Conservation (phyloP, 495 filamentous ascomycete species). For the Lasiosphaeria ovina region DNA sequence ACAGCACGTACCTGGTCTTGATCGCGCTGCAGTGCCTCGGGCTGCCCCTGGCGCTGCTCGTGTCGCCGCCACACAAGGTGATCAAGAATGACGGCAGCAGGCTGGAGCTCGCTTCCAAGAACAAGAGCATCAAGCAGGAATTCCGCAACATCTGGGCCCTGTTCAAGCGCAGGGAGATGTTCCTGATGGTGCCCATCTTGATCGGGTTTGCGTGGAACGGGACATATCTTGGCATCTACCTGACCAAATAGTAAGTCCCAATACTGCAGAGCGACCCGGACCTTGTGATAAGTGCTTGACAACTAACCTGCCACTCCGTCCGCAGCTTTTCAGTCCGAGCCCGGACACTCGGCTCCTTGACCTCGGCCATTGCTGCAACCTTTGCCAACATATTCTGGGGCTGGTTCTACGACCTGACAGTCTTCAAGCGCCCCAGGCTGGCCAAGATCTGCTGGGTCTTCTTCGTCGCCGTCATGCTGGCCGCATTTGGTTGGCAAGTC, state of each 20-base stretch:
- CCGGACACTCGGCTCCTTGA: conserved; percentile 49
- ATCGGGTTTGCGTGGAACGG: conserved; percentile 55
- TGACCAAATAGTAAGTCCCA: conserved; percentile 46
- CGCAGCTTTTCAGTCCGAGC: conserved; percentile 51
- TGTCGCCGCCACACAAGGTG: conserved; percentile 56
- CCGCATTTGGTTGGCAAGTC: conserved; percentile 38
- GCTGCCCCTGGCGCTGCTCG: conserved; percentile 49
- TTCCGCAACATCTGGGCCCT: conserved; percentile 47
- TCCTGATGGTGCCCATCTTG: conserved; percentile 53
- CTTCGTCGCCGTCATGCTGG: conserved; percentile 35
- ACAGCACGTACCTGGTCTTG: conserved; percentile 53
- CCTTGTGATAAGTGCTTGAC: background rate
- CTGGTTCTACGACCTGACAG: conserved; percentile 44
- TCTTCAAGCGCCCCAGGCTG: conserved; percentile 32
- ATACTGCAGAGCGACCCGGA: background rate
- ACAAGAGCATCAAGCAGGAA: conserved; percentile 42
- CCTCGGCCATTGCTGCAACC: conserved; percentile 48
- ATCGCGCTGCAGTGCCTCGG: conserved; percentile 54
- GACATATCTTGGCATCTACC: conserved; percentile 58
- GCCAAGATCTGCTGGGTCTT: conserved; percentile 36
- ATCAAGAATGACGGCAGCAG: conserved; percentile 49
- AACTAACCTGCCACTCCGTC: too few species aligned
- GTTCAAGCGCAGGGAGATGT: conserved; percentile 47
- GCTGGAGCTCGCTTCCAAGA: conserved; percentile 40
- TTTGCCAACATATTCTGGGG: conserved; percentile 50